Conservation (phyloP, 768 basidiomycete genomes). For the Daedaleopsis sinensis region DNA sequence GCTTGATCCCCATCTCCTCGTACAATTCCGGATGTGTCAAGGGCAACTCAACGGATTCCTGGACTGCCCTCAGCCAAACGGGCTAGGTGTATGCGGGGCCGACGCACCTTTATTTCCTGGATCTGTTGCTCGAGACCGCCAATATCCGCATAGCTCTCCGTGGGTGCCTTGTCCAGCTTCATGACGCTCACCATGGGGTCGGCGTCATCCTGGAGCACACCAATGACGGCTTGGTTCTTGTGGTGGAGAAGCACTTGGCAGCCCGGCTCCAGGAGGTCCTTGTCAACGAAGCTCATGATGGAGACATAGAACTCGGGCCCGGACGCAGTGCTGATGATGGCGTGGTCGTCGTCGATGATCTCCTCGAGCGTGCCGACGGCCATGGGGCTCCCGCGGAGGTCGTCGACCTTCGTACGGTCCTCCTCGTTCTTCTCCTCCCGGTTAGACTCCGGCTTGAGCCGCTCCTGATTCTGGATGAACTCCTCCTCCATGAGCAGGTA, state of each 20-base stretch:
- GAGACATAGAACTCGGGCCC: constrained; percentile 97
- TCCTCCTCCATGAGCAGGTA: constrained; percentile 95
- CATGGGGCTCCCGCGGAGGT: constrained; percentile 94
- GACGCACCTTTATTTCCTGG: constrained; percentile 92
- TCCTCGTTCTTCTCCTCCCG: constrained; percentile 96
- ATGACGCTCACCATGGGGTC: constrained; percentile 98
- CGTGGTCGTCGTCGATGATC: constrained; percentile 97
- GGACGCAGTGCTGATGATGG: constrained; percentile 94
- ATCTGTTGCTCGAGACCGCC: constrained; percentile 97
- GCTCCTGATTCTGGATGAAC: constrained; percentile 91
- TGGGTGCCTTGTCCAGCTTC: constrained; percentile 99
- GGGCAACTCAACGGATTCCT: constrained; percentile 98
- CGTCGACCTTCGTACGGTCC: constrained; percentile 91
- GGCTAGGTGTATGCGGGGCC: neutral
- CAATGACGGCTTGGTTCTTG: constrained; percentile 93
- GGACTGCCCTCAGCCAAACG: constrained; percentile 1
- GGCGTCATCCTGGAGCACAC: constrained; percentile 92
- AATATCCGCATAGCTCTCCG: constrained; percentile 97
- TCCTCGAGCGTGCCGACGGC: constrained; percentile 98
- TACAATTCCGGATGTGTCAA: constrained; percentile 97
- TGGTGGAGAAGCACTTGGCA: constrained; percentile 95
- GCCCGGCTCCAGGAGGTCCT: constrained; percentile 94
- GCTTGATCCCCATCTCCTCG: constrained; percentile 99
- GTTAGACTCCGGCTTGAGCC: constrained; percentile 82
- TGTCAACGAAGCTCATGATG: constrained; percentile 98